Base-by-base conservation (phyloP, 2,329 filamentous ascomycete species). In the Trichoderma atroviride region DNA sequence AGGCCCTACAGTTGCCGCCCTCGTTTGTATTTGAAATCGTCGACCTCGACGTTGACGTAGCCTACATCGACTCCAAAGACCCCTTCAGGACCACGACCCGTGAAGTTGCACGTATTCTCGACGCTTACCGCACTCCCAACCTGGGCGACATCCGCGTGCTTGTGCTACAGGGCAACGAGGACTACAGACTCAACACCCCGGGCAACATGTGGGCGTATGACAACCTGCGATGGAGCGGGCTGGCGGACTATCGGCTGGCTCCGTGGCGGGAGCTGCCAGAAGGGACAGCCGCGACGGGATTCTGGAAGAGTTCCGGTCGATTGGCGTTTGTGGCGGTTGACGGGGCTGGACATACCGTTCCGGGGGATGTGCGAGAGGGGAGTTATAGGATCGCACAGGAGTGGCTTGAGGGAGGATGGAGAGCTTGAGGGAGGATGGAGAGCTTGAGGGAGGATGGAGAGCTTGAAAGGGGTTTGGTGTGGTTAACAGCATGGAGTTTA, bases 21-120 rank as follows among this genome's bases (percentile, higher is more conserved):
- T 92, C 97, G 65, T 86, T 88, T 73, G 87, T 85, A 76, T 97
- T 95, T 80, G 91, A 96, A 76, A 93, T 90, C 77, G 96, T 93
- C 88, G 97, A 97, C 87, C 92, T 94, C 74, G 92, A 96, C 80
- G 94, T 97, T 83, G 97, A 97, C 88, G 88, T 92, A 6, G 72
- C 63, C 43, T 76, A 69, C 35, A 7, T 13, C 5, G 5, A 7
- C 19, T 55, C 22, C 52, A 66, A 55, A 3, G 40, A 69, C 16
- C 65, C 58, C n/a, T 40, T 69, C 33, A 56, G 60, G 1, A 63
- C 73, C 29, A 69, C 65, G 16, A 58, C 64, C 16, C 61, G 65
- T 2, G 71, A 70, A 10, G 58, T 74, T 5, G 71, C 69, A 19
- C 50, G 14, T 16, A 68, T 72, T 4, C 53, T 74, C 13, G 73